Evolutionary conservation across 169 alveolate species (phyloP), one percentile per base, ranked within the genome.

Genomic region (Plasmodium gonderi): DNA sequence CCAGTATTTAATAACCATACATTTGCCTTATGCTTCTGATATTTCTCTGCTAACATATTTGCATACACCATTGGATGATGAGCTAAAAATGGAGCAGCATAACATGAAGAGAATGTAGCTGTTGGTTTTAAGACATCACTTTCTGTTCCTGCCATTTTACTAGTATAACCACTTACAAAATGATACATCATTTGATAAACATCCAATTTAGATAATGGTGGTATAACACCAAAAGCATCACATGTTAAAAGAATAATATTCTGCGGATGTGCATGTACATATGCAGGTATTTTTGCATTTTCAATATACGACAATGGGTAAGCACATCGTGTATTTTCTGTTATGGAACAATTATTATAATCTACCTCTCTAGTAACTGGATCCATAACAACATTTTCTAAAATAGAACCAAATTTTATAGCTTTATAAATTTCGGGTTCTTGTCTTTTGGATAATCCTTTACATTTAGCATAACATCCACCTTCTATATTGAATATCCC

Each of bases 401-500:
- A 90, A 75, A 98, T 96, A 11, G 99, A 80, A 17, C 99, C 99
- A 78, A 97, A 97, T 72, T 95, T 90, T 26, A 98, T 96, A 5
- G 99, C 99, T 68, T 97, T 96, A 95, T 80, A 98, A 20, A 98
- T 98, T 95, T 98, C 99, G 0, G 99, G 99, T 95, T 98, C 99
- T 75, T 96, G 97, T 83, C 96, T 99, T 49, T 92, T 82, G 76
- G 97, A 80, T 31, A 98, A 94, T 76, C 97, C 98, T 75, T 97
- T 96, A 95, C 98, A 96, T 92, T 98, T 98, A 54, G 99, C 99
- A 89, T 98, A 98, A 96, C 99, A 98, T 29, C 99, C 99, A 51
- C 99, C 99, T 96, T 98, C 99, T 79, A 98, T 97, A 97, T 98
- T 98, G 96, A 98, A 98, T 65, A 97, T 97, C 5, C 99, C 99